phyloP scores from a whole-genome alignment of 108 stramenopile genomes.

The Hondaea fermentalgiana region DNA sequence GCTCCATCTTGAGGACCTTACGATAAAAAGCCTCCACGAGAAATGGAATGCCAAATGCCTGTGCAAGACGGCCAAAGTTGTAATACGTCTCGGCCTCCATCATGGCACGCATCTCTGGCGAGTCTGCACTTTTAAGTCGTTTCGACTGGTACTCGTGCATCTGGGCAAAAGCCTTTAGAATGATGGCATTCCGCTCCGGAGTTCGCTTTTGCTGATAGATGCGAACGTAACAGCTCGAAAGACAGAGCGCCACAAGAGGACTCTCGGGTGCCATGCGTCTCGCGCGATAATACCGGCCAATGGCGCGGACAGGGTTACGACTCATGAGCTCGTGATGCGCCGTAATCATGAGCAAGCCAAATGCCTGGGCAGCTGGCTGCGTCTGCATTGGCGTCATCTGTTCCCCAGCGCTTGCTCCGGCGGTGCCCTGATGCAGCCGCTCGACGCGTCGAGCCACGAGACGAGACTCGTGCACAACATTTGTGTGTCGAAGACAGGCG shows the following conservation, averaged over 20 bases:
- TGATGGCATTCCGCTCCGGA: neutral
- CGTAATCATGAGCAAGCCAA: neutral
- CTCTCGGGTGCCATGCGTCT: neutral
- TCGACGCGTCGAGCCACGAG: neutral
- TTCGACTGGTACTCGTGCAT: neutral
- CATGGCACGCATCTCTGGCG: neutral
- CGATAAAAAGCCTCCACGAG: neutral
- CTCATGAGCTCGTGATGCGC: neutral
- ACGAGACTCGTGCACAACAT: neutral
- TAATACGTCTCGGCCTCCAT: neutral
- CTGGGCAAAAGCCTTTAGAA: slow-evolving; percentile 5
- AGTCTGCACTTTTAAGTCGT: neutral
- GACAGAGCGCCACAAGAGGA: neutral
- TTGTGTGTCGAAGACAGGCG: neutral
- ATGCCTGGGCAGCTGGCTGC: neutral
- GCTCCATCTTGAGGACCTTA: neutral
- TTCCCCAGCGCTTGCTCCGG: no score
- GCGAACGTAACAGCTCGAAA: neutral
- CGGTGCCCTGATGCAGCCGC: neutral
- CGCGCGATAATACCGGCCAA: neutral
- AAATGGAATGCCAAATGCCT: neutral
- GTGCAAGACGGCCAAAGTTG: neutral
- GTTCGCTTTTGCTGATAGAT: neutral
- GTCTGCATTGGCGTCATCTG: neutral
- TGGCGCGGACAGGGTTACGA: neutral